Conservation (phyloP, 768 basidiomycete genomes). For the Multifurca ochricompacta region DNA sequence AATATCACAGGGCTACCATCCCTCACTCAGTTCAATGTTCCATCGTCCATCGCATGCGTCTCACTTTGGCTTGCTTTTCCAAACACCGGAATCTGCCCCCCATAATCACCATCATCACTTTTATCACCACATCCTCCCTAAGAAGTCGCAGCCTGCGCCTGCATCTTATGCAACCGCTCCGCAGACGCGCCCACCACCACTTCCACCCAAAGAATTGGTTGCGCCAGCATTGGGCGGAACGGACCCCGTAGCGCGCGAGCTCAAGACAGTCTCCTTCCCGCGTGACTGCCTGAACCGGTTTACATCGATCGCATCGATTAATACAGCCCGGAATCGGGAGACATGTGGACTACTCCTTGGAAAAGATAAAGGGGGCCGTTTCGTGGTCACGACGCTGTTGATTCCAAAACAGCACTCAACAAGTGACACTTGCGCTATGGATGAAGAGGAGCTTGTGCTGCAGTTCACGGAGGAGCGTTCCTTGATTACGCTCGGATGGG, state of each 20-base stretch:
- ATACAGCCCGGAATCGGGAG: constrained; percentile 72
- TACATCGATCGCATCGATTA: constrained; percentile 65
- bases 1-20: constrained; percentile 67
- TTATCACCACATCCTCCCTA: constrained; percentile 16
- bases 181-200: constrained; percentile 23
- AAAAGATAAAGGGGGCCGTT: constrained; percentile 51
- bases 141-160: constrained; percentile 12
- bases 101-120: constrained; percentile 21
- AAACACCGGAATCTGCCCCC: constrained; percentile 19
- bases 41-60: constrained; percentile 20
- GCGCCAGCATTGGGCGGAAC: constrained; percentile 26
- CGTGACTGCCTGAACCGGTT: constrained; percentile 68
- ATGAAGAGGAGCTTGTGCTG: constrained; percentile 80
- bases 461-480: constrained; percentile 76
- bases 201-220: constrained; percentile 26
- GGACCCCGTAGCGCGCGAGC: constrained; percentile 33
- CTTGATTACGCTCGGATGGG: constrained; percentile 88
- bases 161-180: neutral
- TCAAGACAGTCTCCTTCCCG: constrained; percentile 64
- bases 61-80: constrained; percentile 17
- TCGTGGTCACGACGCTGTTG: constrained; percentile 68
- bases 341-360: constrained; percentile 84
- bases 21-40: constrained; percentile 74
- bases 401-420: constrained; percentile 87
- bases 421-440: constrained; percentile 89